Base-by-base conservation (phyloP, 2,329 filamentous ascomycete genomes). In the Hypoxylon sp. region DNA sequence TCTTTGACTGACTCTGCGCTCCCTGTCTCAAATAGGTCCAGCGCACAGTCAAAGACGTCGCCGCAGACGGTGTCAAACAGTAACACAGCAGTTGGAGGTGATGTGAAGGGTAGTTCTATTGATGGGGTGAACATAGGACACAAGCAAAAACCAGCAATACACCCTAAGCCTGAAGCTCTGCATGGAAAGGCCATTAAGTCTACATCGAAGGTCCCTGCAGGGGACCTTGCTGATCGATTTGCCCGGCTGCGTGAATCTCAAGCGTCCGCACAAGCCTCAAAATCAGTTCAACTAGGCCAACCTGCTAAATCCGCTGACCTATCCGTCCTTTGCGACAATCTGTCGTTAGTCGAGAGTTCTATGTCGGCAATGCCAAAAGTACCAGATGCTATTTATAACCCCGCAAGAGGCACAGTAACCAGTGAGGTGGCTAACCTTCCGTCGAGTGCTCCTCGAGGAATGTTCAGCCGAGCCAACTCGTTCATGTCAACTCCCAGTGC, bases 381-480 rank as follows among this genome's bases (percentile, higher is more conserved):
- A 34, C 89, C 89, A 1, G 87, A 86, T 63, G 87, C 89, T 5
- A 89, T 89, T 3, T 92, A 91, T 65, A 91, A 85, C 62, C 89
- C 89, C n/a, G 86, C 86, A 1, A 79, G 88, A 23, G 89, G 89
- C 19, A 88, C 84, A 47, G 77, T 87, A 3, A 84, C 86, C 2
- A 83, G 81, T 16, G 84, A 86, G 52, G 78, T 82, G 16, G 81
- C 88, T 6, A 79, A 85, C 29, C 78, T 86, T 2, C 88, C 87
- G 1, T 78, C 86, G 16, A 86, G 81, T 61, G 85, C 82, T 3
- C 80, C 86, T 1, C 77, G 86, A 11, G 83, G 82, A 56, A 78
- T 86, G 64, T 86, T 84, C 40, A 82, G 79, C 44, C 77, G 84
- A 31, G 83, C 79, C 13, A 80, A 79, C 21, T 87, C 85, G 0